Base-by-base conservation (phyloP, 371 early-diverging fungal genomes). In the Mortierella sp. region DNA sequence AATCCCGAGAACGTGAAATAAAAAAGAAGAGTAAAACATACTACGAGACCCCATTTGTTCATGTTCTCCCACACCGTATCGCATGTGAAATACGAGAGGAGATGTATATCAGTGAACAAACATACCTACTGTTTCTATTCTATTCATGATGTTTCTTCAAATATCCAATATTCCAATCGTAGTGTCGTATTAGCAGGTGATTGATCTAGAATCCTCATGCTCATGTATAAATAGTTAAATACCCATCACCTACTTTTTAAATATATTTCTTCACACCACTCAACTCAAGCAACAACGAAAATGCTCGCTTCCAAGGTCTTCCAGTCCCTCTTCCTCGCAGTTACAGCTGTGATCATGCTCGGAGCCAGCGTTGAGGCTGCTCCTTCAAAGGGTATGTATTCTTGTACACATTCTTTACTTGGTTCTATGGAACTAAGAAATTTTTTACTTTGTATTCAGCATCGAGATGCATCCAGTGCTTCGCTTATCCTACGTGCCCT, bases 401-500 rank as follows among this genome's bases (percentile, higher is more conserved):
- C 35, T 15, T 31, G 55, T 17, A 3, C 6, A 47, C 22, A 47
- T n/a, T 17, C 6, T 47, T n/a, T n/a, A 17, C n/a, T 47, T 47
- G 47, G 6, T 47, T n/a, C 47, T 47, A 67, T 26, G 43, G 34
- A 42, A 56, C 23, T n/a, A 34, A 54, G 22, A 4, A 31, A 43
- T 19, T 28, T 51, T 51, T 51, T 32, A 32, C 12, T 23, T 53
- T 35, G 35, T 35, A 32, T 53, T 34, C 31, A 31, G 34, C 35
- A 31, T n/a, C n/a, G n/a, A 23, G 28, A 22, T 73, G 73, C 32
- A 42, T 73, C 45, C 31, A 73, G 29, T 72, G 73, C 47, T 53
- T 67, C 19, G 58, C 47, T 29, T 60, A 53, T 47, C 74, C 74
- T 17, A 67, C 34, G 10, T 75, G 75, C 40, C 62, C 58, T 53